phyloP scores from a whole-genome alignment of 345 rosid genomes.

The Noccaea caerulescens region DNA sequence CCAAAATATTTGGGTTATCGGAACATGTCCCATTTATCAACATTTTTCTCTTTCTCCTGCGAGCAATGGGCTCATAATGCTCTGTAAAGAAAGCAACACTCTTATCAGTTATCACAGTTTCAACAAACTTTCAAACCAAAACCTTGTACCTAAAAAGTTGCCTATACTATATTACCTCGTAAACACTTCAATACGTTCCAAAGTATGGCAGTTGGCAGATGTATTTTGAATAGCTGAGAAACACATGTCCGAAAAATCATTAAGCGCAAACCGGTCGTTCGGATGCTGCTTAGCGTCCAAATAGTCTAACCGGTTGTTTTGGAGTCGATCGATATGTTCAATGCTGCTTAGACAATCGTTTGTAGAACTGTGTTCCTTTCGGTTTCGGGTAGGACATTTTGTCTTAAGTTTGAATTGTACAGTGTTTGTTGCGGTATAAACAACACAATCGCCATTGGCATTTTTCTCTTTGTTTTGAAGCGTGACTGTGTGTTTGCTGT shows the following conservation, averaged over 20 bases:
- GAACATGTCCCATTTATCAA: constrained; percentile 28
- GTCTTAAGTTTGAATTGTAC: constrained; percentile 3
- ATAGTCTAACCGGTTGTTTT: too few species aligned
- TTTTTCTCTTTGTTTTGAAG: not conserved
- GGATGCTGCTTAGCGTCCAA: not conserved
- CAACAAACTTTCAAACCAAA: not conserved
- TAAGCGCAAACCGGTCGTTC: not conserved
- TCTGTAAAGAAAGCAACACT: constrained; percentile 19
- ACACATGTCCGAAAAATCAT: not conserved
- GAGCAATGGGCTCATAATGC: constrained; percentile 27
- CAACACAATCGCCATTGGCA: not conserved
- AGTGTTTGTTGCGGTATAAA: constrained; percentile 4
- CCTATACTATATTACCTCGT: not conserved
- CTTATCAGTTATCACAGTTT: not conserved
- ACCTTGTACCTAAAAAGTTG: not conserved
- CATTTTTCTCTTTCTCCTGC: constrained; percentile 22
- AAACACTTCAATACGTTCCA: constrained; percentile 8
- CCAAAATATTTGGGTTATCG: constrained; percentile 31
- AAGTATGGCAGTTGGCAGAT: not conserved
- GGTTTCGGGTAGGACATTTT: not conserved
- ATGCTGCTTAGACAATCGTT: too few species aligned
- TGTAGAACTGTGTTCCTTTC: not conserved
- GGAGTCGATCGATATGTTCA: not conserved
- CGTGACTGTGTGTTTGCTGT: not conserved
- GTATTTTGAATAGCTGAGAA: not conserved